Percentiles rank a stretch among this genome's conserved stretches.
These are phyloP conservation scores for Bocquillonia castaneifolia DNA, from an alignment of 441 rosid species.

Conservation along the genomic window DNA sequence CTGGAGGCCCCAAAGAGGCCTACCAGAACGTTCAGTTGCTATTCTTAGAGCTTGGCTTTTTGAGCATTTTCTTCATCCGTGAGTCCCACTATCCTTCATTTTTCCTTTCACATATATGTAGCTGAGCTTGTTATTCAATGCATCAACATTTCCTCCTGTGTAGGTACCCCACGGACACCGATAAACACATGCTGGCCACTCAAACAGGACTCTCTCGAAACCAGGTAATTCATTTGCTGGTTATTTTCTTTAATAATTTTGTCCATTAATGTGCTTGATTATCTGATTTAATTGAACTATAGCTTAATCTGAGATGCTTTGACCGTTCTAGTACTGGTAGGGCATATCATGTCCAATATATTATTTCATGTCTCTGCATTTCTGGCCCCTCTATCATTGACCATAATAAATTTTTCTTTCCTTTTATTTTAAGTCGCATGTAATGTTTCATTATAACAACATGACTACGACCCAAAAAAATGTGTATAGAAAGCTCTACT, in stretches of 20 bases:
- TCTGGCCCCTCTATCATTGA: neutral
- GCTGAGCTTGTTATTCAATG: neutral
- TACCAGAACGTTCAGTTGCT: constrained; percentile 60
- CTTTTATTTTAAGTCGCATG: too few species aligned
- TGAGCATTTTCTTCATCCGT: constrained; percentile 68
- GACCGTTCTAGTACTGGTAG: neutral
- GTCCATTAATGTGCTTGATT: constrained; percentile 3
- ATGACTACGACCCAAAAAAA: too few species aligned
- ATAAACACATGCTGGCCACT: constrained; percentile 54
- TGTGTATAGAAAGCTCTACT: too few species aligned
- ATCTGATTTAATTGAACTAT: constrained; percentile 4
- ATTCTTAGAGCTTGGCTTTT: constrained; percentile 61
- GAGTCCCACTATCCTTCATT: constrained; percentile 7
- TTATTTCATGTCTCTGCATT: too few species aligned
- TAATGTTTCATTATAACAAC: too few species aligned
- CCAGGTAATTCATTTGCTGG: constrained; percentile 36
- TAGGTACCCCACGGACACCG: constrained; percentile 56
- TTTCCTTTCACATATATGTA: neutral
- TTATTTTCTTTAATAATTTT: constrained; percentile 9
- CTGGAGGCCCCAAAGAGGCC: constrained; percentile 68
- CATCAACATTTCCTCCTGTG: constrained; percentile 8
- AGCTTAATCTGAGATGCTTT: neutral
- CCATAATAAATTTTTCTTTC: too few species aligned
- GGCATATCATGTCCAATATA: neutral
- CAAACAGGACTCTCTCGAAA: constrained; percentile 50